Evolutionary conservation across 169 alveolate species (phyloP).

Genomic region (Perkinsus marinus): DNA sequence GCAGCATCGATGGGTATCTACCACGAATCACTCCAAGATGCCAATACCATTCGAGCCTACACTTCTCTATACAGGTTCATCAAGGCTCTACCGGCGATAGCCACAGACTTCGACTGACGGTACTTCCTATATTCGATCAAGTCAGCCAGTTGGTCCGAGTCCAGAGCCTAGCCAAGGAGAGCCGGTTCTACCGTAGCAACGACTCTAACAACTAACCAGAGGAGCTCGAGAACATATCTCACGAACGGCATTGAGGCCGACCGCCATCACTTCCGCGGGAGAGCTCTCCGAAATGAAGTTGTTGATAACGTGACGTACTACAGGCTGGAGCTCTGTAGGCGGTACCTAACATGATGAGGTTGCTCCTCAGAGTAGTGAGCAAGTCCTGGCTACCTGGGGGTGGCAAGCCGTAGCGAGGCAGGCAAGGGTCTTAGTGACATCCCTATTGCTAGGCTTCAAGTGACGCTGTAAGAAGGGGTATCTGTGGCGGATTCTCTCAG

Average conservation of each 20-base stretch:
- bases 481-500: neutral
- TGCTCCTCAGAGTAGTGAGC: neutral
- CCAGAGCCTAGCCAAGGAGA: neutral
- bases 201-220: neutral
- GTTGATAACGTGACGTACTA: neutral
- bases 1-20: neutral
- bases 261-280: neutral
- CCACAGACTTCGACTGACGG: neutral
- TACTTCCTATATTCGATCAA: neutral
- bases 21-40: neutral
- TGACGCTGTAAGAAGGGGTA: neutral
- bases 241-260: conserved; percentile 5
- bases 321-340: neutral
- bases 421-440: conserved; percentile 1
- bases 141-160: neutral
- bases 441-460: neutral
- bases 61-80: neutral
- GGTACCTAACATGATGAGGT: neutral
- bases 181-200: neutral
- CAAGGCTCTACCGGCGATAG: neutral
- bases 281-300: neutral
- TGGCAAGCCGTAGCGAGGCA: neutral
- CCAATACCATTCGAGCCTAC: neutral
- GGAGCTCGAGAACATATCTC: neutral
- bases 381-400: neutral